phyloP scores from a whole-genome alignment of 805 yeast species.

The Hagleromyces aurorensis region DNA sequence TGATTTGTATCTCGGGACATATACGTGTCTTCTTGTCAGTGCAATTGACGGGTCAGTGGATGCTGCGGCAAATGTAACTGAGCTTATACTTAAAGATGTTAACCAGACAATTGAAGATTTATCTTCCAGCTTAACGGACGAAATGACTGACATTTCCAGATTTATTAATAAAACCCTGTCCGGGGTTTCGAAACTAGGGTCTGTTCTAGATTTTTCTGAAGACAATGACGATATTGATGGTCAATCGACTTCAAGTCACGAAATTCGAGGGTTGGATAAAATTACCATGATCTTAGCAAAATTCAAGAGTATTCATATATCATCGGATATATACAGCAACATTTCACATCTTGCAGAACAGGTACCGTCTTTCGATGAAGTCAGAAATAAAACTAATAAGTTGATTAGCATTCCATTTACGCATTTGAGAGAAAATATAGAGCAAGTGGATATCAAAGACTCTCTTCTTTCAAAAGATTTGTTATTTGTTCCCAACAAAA shows the following conservation, averaged over 20 bases:
- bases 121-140: conserved; percentile 58
- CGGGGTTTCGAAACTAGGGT: conserved; percentile 45
- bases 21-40: conserved; percentile 71
- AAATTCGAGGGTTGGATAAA: conserved; percentile 34
- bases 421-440: conserved; percentile 34
- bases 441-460: too few relatives aligned
- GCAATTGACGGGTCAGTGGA: conserved; percentile 65
- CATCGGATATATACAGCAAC: conserved; percentile 51
- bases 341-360: conserved; percentile 43
- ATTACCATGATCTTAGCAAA: conserved; percentile 53
- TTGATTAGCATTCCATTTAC: conserved; percentile 57
- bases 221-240: conserved; percentile 33
- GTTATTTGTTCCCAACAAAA: too few relatives aligned
- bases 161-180: conserved; percentile 49
- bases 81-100: conserved; percentile 48
- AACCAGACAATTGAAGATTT: conserved; percentile 49
- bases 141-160: conserved; percentile 51
- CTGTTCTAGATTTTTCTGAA: conserved; percentile 47
- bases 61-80: conserved; percentile 68
- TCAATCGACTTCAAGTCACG: conserved; percentile 15
- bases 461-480: too few relatives aligned
- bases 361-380: conserved; percentile 59
- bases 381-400: conserved; percentile 49
- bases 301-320: conserved; percentile 54
- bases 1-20: conserved; percentile 76